phyloP scores from a whole-genome alignment of 2,329 filamentous ascomycete genomes.

The Tolypocladium ovalisporum region DNA sequence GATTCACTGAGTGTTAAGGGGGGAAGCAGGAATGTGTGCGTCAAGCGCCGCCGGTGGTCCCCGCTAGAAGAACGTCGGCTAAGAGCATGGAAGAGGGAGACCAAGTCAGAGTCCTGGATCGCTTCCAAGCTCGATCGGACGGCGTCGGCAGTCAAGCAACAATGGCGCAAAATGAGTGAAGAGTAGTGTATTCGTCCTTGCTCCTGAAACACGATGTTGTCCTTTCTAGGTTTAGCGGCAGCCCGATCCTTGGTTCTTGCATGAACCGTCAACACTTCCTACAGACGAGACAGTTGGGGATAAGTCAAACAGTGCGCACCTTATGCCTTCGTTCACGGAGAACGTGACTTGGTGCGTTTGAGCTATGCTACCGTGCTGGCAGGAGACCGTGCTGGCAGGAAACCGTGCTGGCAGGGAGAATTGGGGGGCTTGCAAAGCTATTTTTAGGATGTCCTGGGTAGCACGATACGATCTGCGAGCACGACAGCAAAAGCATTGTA shows the following conservation, averaged over 20 bases:
- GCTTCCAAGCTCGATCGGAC: conserved; percentile 2
- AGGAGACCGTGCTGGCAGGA: no score
- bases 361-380: no score
- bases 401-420: no score
- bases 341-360: neutral
- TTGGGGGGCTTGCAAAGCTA: no score
- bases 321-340: neutral
- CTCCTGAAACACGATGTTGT: no score
- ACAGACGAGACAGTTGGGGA: neutral
- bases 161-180: conserved; percentile 1
- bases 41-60: conserved; percentile 1
- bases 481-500: no score
- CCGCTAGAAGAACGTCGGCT: conserved; percentile 1
- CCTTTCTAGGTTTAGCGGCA: no score
- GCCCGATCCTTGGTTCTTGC: no score
- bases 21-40: neutral
- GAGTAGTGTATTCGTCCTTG: neutral
- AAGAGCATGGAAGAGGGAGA: conserved; percentile 3
- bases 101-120: conserved; percentile 1
- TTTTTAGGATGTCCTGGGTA: no score
- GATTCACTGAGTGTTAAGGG: neutral
- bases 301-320: neutral
- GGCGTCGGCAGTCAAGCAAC: conserved; percentile 1
- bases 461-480: no score
- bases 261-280: neutral